Base-by-base conservation (phyloP, 306 rosid species). In the Pyrus betulifolia region DNA sequence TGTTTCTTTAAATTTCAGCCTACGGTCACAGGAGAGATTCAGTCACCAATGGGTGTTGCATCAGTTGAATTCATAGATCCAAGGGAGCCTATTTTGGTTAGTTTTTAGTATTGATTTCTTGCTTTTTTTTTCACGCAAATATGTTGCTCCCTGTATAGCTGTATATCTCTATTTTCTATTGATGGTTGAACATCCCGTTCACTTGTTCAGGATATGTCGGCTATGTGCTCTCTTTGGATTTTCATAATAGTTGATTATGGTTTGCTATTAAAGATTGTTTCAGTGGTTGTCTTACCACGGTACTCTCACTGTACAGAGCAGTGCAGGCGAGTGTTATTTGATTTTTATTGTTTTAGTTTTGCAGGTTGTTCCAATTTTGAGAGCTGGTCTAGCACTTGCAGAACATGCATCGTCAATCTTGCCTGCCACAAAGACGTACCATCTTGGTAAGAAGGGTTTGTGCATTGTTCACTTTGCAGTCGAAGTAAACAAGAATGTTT, bases 311-410 rank as follows among this genome's bases (percentile, higher is more conserved):
- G 31, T 52, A 68, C 52, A 40, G 71, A 69, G 66, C 35, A 71
- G 81, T 81, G 67, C 77, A 78, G 76, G 9, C 35, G 63, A 10
- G 52, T 70, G 75, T 80, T 11, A 79, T 57, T 75, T 83, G 74
- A 81, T 79, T n/a, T 49, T 70, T 67, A 12, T 65, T 42, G 44
- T 54, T 75, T 76, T 79, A 57, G 33, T 64, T 79, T 78, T 82
- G 77, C 89, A 94, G 98, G 90, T 95, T 62, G 80, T 90, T 80
- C 98, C 98, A 40, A 95, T 95, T 75, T 84, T 95, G 74, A 90
- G 96, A 85, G 97, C 98, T 74, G 98, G 98, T 70, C 85, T 90
- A 71, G 97, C 93, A 74, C 93, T 95, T 74, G 92, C 91, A 15
- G 98, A 95, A 74, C 86, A 89, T 44, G 98, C 97, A 18, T 76